Percentiles rank a stretch among this genome's conserved stretches.
Evolutionary conservation across 768 basidiomycete species (phyloP).

Genomic region (Lentinula detonsa): DNA sequence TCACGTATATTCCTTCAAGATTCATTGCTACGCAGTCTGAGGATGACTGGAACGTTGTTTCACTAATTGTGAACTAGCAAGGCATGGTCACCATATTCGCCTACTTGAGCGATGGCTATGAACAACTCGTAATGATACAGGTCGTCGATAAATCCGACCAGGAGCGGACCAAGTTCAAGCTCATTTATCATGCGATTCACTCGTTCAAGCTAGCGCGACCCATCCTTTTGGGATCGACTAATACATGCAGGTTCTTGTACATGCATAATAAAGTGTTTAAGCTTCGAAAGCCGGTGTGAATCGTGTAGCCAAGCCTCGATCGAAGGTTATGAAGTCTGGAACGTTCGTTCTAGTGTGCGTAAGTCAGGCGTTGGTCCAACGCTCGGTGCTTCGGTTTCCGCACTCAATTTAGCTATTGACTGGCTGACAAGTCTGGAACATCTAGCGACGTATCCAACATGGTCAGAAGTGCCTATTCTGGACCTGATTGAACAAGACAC

Average conservation of each 20-base stretch:
- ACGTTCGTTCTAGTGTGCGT: not conserved
- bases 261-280: no score
- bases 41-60: constrained; percentile 51
- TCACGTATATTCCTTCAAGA: constrained; percentile 48
- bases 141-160: not conserved
- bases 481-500: not conserved
- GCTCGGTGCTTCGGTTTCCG: not conserved
- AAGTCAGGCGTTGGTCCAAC: not conserved
- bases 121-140: no score
- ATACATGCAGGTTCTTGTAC: no score
- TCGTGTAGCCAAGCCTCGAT: not conserved
- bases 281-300: no score
- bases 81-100: not conserved
- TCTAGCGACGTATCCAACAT: not conserved
- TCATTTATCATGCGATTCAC: no score
- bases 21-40: constrained; percentile 33
- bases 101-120: not conserved
- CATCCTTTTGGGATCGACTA: no score
- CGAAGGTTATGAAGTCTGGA: not conserved
- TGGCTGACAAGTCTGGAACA: not conserved
- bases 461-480: not conserved
- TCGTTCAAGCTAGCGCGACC: no score
- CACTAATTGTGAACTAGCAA: constrained; percentile 33
- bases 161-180: not conserved
- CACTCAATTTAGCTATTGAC: not conserved